Evolutionary conservation across 208 protist genomes (phyloP), one percentile per base, ranked within the genome.

Genomic region (Trypanosoma avium): DNA sequence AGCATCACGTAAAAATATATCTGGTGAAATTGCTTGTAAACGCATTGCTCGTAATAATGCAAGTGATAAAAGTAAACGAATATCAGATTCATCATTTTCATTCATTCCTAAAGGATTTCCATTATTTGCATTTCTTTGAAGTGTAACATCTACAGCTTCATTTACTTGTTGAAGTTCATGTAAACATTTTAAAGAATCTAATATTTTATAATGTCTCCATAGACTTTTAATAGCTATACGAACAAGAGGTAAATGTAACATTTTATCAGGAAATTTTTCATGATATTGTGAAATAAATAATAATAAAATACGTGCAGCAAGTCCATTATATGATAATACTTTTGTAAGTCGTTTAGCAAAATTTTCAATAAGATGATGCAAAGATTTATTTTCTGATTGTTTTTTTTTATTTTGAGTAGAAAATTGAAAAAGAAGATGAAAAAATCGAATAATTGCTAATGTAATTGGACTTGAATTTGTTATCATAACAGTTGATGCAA

Each of bases 41-140:
- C 89, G 89, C 67, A 92, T 65, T n/a, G 55, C 73, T 40, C 84
- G 81, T 55, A 95, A 61, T 57, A 82, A 55, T 9, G 79, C 70
- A 3, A 85, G 10, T 0, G 76, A 69, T 26, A 87, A 29, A 0
- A 72, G 47, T n/a, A 74, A 53, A 4, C 77, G 67, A 27, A 89
- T 29, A 38, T 73, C 52, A 17, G 56, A 4, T 52, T 85, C 67
- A 9, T 54, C 57, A 10, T 32, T 42, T 17, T 77, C 67, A 0
- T 32, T 22, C 22, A 95, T 24, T 4, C 54, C 48, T 32, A 95
- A 50, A 10, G 73, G 49, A 61, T 95, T 90, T 40, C 62, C 69
- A 46, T 61, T 62, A 47, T 91, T 90, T 15, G 75, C 73, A 72
- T 93, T 95, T 15, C 73, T 46, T 71, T 95, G 89, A 21, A 92